phyloP scores from a whole-genome alignment of 306 rosid genomes.

The Trifolium fragiferum region DNA sequence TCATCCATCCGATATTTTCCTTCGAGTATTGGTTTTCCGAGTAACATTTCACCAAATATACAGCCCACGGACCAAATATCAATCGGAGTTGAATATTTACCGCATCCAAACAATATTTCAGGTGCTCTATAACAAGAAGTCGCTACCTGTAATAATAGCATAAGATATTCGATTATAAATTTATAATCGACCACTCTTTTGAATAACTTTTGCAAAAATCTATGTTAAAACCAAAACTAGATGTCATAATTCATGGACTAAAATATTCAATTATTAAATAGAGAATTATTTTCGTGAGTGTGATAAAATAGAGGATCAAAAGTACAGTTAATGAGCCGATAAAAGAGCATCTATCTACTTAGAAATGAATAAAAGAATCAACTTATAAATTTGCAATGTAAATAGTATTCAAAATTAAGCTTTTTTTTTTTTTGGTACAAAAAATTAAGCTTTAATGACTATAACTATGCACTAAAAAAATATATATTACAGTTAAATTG shows the following conservation, averaged over 20 bases:
- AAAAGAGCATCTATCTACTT: too few relatives aligned
- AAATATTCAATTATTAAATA: too few relatives aligned
- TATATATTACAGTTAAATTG: not conserved
- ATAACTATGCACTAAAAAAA: not conserved
- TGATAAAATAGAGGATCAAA: too few relatives aligned
- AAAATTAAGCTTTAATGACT: too few relatives aligned
- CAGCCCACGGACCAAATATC: constrained; percentile 47
- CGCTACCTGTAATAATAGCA: constrained; percentile 23
- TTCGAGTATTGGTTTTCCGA: not conserved
- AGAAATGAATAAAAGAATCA: too few relatives aligned
- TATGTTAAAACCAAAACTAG: too few relatives aligned
- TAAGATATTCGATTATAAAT: not conserved
- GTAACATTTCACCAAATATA: constrained; percentile 45
- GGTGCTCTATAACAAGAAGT: constrained; percentile 37
- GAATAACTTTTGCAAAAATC: too few relatives aligned
- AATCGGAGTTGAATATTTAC: constrained; percentile 9
- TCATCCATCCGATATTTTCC: not conserved
- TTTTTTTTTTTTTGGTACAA: too few relatives aligned
- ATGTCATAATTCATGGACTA: too few relatives aligned
- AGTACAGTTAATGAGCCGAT: too few relatives aligned
- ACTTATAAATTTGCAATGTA: not conserved
- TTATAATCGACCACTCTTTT: too few relatives aligned
- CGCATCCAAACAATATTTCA: not conserved
- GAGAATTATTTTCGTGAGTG: too few relatives aligned
- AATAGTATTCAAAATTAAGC: not conserved